Base-by-base conservation (phyloP, 2,329 filamentous ascomycete genomes). In the Epichloe hybrida region DNA sequence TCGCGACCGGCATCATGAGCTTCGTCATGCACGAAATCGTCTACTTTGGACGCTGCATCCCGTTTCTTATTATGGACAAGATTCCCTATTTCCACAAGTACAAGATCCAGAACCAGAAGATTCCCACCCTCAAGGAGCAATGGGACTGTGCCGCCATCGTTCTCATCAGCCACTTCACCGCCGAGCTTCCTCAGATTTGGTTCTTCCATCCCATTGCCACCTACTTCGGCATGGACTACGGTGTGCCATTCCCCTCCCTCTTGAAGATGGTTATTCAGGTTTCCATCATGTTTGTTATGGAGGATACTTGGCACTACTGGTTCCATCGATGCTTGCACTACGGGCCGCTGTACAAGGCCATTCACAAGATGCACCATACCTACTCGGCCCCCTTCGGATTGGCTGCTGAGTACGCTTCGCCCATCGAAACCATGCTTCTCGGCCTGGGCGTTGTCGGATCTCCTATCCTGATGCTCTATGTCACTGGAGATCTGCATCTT, bases 251-350 rank as follows among this genome's bases (percentile, higher is more conserved):
- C 93, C 93, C 93, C 36, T 75, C 85, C 12, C 62, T 84, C 58
- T 85, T 78, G 72, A 96, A 83, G 63, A 97, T 98, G 77, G 85
- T 84, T 57, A 81, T 86, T 66, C 93, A 98, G 63, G 91, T 98
- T 59, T 79, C 83, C 54, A 76, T 97, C 65, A 94, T 97, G 77
- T 98, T 98, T 72, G 79, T 97, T 53, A 71, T 96, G 63, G 93
- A 98, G 70, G 93, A 98, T 69, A 75, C 91, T 58, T 98, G 93
- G 93, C 93, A 98, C 72, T 98, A 98, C 77, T 97, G 90, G 83
- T 82, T 81, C 59, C 93, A 98, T 73, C 88, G 93, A 60, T 80
- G 79, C 42, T 81, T 98, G 71, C 93, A 98, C 76, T 94, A 88
- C 74, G 90, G 88, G 21, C 88, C 89, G 39, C 82, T 98, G 5